Base-by-base conservation (phyloP, 208 protist genomes). In the Acanthamoeba royreba region DNA sequence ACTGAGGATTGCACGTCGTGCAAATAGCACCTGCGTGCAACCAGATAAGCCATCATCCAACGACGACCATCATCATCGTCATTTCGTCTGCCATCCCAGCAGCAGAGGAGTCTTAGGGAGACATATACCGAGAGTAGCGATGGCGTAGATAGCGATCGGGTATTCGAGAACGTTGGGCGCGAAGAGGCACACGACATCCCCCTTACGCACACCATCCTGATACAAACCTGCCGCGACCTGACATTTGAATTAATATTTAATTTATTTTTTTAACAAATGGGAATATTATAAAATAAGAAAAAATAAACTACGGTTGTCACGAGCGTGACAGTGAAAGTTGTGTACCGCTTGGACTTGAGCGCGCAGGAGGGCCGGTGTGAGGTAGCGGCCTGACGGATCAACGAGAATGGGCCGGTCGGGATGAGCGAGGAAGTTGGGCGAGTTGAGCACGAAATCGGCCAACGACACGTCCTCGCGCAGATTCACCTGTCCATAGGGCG, bases 111-210 rank as follows among this genome's bases (percentile, higher is more conserved):
- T 94, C 52, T 40, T 13, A 13, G 52, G 52, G 35, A 9, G 7
- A 35, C 79, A 79, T 38, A 94, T 96, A 33, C 83, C 40, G 0
- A 91, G 63, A 0, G 92, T 87, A 35, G 42, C n/a, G 69, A 96
- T 47, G 33, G 81, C 94, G 33, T 95, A 94, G 43, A 95, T 74
- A 7, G 79, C 63, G 4, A 93, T 72, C 4, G 49, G 25, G 74
- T 94, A 95, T 40, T 96, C 91, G 69, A 81, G 43, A 47, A 90
- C 15, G 87, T 96, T 96, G 83, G 61, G 95, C 33, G 93, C 40
- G 46, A 95, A 66, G 11, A 95, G 17, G 25, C 42, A 87, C 31
- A 96, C 49, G 33, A 94, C 53, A 66, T 96, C 94, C n/a, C 91
- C 83, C 74, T 95, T 93, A 31, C 61, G 35, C 19, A 95, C 11